Base-by-base conservation (phyloP, 352 stramenopile genomes). In the Pythium biforme region DNA sequence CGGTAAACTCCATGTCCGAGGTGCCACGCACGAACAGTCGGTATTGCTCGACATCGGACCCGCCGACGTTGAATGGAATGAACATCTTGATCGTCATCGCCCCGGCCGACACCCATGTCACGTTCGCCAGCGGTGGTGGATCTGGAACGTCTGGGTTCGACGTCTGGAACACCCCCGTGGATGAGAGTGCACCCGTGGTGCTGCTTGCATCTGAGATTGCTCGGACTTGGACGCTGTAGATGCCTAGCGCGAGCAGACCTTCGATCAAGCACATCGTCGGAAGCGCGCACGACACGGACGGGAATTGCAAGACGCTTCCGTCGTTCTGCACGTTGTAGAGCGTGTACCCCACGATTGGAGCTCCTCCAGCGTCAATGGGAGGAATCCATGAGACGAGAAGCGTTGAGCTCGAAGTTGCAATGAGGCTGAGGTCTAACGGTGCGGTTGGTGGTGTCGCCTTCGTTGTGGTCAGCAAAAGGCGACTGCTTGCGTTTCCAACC, bases 61-160 rank as follows among this genome's bases (percentile, higher is more conserved):
- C 79, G 15, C 77, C 82, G 19, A 81, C 22, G 25, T 89, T 86
- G 12, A 72, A 6, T 0, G 77, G 73, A 11, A 75, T 70, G 43
- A 73, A 75, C 80, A 89, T 89, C 46, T 52, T 19, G 11, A 85
- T 71, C 1, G 58, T 83, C 64, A 89, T 83, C 9, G 76, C 76
- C 0, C 80, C 78, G n/a, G 77, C 80, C 3, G 72, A 83, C 1
- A 64, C 26, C 54, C 69, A 77, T 0, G 57, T 66, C 12, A 88
- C 57, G 11, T 40, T 72, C 0, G 73, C 62, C 2, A 43, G 19
- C 8, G 77, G 76, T 20, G 80, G 80, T 5, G 56, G 23, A 10
- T 83, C 74, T 0, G 80, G 80, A 0, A 82, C 59, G 19, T 74
- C 69, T 1, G 80, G 76, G 17, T 54, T 73, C 4, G 74, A 72